Evolutionary conservation across 2,329 filamentous ascomycete genomes (phyloP).

Genomic region (Scedosporium boydii): DNA sequence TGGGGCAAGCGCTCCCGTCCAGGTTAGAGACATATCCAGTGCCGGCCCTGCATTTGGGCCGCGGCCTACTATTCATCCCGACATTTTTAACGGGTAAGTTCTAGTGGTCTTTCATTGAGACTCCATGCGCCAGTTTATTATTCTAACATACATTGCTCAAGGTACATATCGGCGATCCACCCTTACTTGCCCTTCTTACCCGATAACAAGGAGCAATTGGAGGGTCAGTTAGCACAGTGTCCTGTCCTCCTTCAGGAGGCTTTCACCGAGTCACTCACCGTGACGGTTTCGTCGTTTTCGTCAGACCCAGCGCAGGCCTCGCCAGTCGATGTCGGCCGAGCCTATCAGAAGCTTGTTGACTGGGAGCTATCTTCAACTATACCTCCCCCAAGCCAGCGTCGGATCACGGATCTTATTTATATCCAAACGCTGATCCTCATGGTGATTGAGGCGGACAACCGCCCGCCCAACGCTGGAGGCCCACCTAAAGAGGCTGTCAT

Average conservation of each 20-base stretch:
- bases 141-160: slow-evolving; percentile 17
- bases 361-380: slow-evolving; percentile 33
- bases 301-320: slow-evolving; percentile 22
- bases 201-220: slow-evolving; percentile 43
- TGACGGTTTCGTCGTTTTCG: slow-evolving; percentile 44
- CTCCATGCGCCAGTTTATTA: neutral
- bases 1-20: neutral
- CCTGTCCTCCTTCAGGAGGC: slow-evolving; percentile 49
- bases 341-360: slow-evolving; percentile 37
- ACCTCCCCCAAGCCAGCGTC: neutral
- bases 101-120: neutral
- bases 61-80: slow-evolving; percentile 31
- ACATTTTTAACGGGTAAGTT: slow-evolving; percentile 34
- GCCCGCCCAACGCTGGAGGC: slow-evolving; percentile 33
- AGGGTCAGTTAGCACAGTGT: slow-evolving; percentile 45
- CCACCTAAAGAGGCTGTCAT: slow-evolving; percentile 46
- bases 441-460: slow-evolving; percentile 54
- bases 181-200: slow-evolving; percentile 59
- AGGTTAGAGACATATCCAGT: neutral
- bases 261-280: slow-evolving; percentile 53
- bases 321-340: slow-evolving; percentile 31
- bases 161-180: slow-evolving; percentile 57
- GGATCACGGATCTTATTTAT: slow-evolving; percentile 31
- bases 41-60: slow-evolving; percentile 13
- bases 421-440: slow-evolving; percentile 59